Base-by-base conservation (phyloP, 805 yeast species). In the Saturnispora galanensis region DNA sequence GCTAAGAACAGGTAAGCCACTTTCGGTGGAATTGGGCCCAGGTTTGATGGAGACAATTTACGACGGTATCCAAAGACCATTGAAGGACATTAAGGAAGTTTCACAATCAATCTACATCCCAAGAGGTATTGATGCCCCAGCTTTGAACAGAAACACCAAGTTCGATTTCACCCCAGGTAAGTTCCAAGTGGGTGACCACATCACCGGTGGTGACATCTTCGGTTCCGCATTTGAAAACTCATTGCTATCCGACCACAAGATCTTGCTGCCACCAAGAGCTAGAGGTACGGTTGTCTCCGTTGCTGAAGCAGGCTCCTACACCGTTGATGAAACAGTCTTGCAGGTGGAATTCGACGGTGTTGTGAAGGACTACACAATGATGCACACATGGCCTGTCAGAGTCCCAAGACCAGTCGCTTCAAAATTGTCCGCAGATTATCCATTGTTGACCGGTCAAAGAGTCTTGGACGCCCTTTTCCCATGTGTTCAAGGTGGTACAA, bases 341-440 rank as follows among this genome's bases (percentile, higher is more conserved):
- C 98, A 93, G 70, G 86, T 93, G 49, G 98, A 93, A 68, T 93
- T 89, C 58, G 90, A 88, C 50, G 97, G 97, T 55, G 75, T 78
- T 60, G 84, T 76, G 55, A 75, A 74, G 54, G 72, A 76, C 41
- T 90, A 85, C 72, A 74, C 94, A 37, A 88, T 93, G 96, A 87
- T 79, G 83, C 99, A 93, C 69, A 81, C 96, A 28, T 93, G 99
- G 99, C 99, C 99, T 32, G 98, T 93, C 51, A 88, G 99, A 75
- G 96, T 89, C 38, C 97, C 99, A 57, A 83, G 99, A 71, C 98
- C 99, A 13, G 97, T 90, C 39, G 84, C 97, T 42, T 94, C 88
- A 67, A 88, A 90, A 64, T 69, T 87, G 51, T 71, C 95, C 49
- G 97, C 98, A 36, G 93, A 90, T 68, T 78, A 84, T 66, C 99